These are phyloP conservation scores for Phytophthora tentaculata DNA, from an alignment of 352 stramenopile species.

Conservation along the genomic window DNA sequence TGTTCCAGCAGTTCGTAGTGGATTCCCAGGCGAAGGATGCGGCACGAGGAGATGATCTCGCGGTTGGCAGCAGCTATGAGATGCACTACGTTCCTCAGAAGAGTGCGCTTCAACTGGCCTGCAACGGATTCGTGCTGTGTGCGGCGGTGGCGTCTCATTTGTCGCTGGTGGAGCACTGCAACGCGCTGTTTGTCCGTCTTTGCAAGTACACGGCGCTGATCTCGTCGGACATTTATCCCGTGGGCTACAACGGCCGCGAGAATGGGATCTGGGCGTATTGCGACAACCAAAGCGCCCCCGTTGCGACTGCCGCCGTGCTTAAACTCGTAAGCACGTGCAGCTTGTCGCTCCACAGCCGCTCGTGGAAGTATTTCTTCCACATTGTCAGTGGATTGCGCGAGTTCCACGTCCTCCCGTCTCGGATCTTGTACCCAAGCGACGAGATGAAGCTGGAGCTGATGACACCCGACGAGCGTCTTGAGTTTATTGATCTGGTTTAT, in stretches of 20 bases:
- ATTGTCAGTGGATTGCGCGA: constrained; percentile 64
- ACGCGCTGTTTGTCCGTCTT: constrained; percentile 64
- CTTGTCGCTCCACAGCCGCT: constrained; percentile 50
- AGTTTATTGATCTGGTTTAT: constrained; percentile 66
- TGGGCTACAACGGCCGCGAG: constrained; percentile 61
- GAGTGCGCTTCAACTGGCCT: constrained; percentile 73
- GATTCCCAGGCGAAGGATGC: constrained; percentile 60
- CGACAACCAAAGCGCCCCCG: constrained; percentile 68
- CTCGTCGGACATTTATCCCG: constrained; percentile 62
- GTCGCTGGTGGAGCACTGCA: constrained; percentile 59
- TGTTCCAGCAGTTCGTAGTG: constrained; percentile 78
- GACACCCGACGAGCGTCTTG: constrained; percentile 50
- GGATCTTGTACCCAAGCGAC: constrained; percentile 47
- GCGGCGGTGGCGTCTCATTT: constrained; percentile 66
- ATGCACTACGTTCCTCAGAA: constrained; percentile 75
- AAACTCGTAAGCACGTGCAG: constrained; percentile 74
- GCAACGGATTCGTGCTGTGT: constrained; percentile 78
- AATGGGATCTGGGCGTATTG: constrained; percentile 71
- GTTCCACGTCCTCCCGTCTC: constrained; percentile 62
- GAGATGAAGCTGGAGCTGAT: constrained; percentile 46
- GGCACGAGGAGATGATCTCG: constrained; percentile 29
- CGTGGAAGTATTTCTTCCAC: constrained; percentile 76
- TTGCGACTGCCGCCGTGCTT: constrained; percentile 73
- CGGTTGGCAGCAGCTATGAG: constrained; percentile 32
- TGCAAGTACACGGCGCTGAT: constrained; percentile 72